Conservation (phyloP, 352 stramenopile species). For the Phytophthora tubulina region DNA sequence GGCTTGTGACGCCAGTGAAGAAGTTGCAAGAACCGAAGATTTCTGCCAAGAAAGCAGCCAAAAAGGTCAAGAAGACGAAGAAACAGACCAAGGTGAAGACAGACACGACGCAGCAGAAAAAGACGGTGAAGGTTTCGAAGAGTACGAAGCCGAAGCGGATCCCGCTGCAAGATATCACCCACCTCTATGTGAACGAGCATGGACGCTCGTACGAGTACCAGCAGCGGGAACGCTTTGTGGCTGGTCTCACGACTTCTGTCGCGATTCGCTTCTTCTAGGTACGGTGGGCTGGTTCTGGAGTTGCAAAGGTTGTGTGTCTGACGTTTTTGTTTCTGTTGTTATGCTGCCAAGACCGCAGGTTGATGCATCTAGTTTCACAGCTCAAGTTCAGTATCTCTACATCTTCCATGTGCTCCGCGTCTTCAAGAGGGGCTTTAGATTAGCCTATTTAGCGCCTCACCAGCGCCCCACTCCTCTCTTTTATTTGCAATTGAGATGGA, state of each 20-base stretch:
- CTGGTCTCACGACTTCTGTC: conserved; percentile 49
- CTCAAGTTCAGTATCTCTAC: conserved; percentile 7
- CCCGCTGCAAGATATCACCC: conserved; percentile 74
- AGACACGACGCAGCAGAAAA: conserved; percentile 17
- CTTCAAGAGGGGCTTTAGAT: conserved; percentile 26
- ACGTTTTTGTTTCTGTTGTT: conserved; percentile 15
- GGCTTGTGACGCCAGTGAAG: conserved; percentile 34
- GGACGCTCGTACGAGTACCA: conserved; percentile 24
- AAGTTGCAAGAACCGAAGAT: conserved; percentile 43
- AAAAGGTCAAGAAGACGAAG: conserved; percentile 41
- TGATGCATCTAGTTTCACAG: background rate
- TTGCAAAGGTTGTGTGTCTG: background rate
- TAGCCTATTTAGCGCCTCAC: conserved; percentile 41
- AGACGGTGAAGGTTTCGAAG: conserved; percentile 35
- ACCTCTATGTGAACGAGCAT: conserved; percentile 64
- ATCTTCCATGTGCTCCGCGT: conserved; percentile 14
- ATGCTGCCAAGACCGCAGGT: conserved; percentile 17
- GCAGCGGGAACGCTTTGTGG: conserved; percentile 31
- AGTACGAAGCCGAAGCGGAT: conserved; percentile 45
- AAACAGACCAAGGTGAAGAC: conserved; percentile 22
- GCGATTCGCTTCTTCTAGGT: conserved; percentile 64
- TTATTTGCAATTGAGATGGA: conserved; percentile 6
- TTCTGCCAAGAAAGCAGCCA: conserved; percentile 31
- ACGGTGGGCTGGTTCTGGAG: conserved; percentile 3
- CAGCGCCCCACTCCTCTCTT: conserved; percentile 17